phyloP scores from a whole-genome alignment of 1,284 basidiomycete genomes.

The Ceraceosorus guamensis region DNA sequence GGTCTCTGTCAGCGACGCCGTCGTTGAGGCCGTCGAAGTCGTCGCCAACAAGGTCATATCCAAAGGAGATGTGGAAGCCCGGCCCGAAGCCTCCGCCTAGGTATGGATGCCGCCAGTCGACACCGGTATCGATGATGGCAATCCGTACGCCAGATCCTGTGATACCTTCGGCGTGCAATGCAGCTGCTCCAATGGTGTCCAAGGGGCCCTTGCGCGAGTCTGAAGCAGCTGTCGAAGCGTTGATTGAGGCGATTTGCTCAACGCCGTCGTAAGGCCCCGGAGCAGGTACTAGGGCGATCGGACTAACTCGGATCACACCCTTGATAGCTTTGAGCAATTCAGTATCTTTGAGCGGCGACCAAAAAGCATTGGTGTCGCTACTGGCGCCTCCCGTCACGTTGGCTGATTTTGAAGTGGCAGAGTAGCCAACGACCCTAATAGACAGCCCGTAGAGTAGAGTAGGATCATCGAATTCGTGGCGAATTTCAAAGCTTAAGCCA shows the following conservation, averaged over 20 bases:
- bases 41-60: slow-evolving; percentile 8
- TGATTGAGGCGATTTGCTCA: background rate
- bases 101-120: background rate
- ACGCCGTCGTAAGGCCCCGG: background rate
- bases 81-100: background rate
- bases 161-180: background rate
- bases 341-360: background rate
- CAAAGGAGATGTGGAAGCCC: slow-evolving; percentile 1
- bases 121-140: slow-evolving; percentile 24
- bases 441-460: background rate
- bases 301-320: background rate
- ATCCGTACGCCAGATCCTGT: slow-evolving; percentile 35
- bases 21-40: slow-evolving; percentile 4
- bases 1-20: background rate
- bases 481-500: background rate
- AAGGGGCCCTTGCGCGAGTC: background rate
- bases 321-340: background rate
- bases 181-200: background rate
- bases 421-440: background rate
- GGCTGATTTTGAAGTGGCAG: too few species aligned
- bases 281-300: background rate
- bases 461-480: background rate
- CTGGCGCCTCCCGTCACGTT: background rate
- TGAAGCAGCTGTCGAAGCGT: background rate
- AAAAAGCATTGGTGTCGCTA: background rate